Conservation (phyloP, 106 monocot species). For the Dioscorea zingiberensis region DNA sequence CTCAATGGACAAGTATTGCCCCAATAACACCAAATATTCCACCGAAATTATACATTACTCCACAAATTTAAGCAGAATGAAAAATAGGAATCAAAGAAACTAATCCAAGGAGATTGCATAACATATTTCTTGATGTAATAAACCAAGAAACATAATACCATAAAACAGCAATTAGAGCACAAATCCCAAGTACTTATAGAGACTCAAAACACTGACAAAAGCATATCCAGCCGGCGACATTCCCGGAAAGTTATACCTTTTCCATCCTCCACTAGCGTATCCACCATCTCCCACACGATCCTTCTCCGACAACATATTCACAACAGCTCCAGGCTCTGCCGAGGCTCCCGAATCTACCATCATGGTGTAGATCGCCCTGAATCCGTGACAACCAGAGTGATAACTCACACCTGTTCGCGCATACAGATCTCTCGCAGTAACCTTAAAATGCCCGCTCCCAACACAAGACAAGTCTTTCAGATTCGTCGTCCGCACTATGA, state of each 20-base stretch:
- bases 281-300: slow-evolving; percentile 21
- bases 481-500: slow-evolving; percentile 6
- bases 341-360: slow-evolving; percentile 36
- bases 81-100: too few species aligned
- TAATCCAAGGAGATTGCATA: too few species aligned
- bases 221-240: not conserved
- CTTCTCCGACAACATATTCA: slow-evolving; percentile 19
- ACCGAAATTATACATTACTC: too few species aligned
- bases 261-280: slow-evolving; percentile 38
- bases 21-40: too few species aligned
- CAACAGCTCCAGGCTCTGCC: slow-evolving; percentile 8
- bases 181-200: too few species aligned
- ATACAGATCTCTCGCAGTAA: slow-evolving; percentile 13
- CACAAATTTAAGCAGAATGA: too few species aligned
- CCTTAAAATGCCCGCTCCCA: slow-evolving; percentile 6
- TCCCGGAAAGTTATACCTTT: slow-evolving; percentile 24
- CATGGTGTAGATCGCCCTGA: slow-evolving; percentile 18
- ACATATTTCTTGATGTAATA: too few species aligned
- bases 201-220: not conserved
- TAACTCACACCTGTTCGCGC: not conserved
- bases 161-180: too few species aligned
- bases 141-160: too few species aligned
- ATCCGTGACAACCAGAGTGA: slow-evolving; percentile 6
- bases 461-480: slow-evolving; percentile 1
- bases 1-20: too few species aligned